These are phyloP conservation scores for Zelonia costaricensis DNA, from an alignment of 208 protist genomes.

Conservation along the genomic window DNA sequence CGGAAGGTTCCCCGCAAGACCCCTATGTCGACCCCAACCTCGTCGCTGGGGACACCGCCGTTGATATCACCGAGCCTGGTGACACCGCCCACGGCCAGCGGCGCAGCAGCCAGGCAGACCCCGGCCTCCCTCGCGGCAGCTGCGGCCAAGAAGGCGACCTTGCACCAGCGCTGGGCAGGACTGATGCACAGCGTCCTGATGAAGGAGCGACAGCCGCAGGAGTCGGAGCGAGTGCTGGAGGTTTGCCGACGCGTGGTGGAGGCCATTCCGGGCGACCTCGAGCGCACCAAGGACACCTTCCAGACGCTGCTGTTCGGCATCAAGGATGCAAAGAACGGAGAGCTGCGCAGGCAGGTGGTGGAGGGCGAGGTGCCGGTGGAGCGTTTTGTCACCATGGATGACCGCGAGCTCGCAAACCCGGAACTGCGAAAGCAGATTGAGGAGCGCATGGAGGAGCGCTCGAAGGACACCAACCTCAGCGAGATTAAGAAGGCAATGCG, in stretches of 20 bases:
- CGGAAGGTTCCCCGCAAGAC: conserved; percentile 36
- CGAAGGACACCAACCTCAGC: conserved; percentile 79
- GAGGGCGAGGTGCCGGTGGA: conserved; percentile 70
- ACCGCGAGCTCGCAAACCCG: conserved; percentile 81
- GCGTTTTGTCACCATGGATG: conserved; percentile 64
- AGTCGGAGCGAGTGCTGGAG: conserved; percentile 31
- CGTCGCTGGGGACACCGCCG: conserved; percentile 11
- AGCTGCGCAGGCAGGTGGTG: conserved; percentile 57
- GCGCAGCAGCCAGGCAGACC: background rate
- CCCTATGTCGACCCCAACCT: conserved; percentile 31
- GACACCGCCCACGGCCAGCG: conserved; percentile 5
- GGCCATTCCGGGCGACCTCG: conserved; percentile 52
- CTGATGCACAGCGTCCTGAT: conserved; percentile 45
- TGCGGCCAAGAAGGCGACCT: conserved; percentile 11
- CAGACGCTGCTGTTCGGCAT: conserved; percentile 69
- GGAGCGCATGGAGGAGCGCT: conserved; percentile 60
- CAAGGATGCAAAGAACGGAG: conserved; percentile 68
- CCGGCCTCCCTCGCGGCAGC: background rate
- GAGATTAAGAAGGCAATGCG: conserved; percentile 70
- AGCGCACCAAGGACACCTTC: conserved; percentile 61
- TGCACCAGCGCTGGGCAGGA: conserved; percentile 43
- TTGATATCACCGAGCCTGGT: conserved; percentile 13
- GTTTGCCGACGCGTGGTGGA: conserved; percentile 51
- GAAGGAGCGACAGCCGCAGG: conserved; percentile 35
- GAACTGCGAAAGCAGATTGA: conserved; percentile 66